phyloP scores from a whole-genome alignment of 176 grass and related monocot genomes.

The Carex cristatella region DNA sequence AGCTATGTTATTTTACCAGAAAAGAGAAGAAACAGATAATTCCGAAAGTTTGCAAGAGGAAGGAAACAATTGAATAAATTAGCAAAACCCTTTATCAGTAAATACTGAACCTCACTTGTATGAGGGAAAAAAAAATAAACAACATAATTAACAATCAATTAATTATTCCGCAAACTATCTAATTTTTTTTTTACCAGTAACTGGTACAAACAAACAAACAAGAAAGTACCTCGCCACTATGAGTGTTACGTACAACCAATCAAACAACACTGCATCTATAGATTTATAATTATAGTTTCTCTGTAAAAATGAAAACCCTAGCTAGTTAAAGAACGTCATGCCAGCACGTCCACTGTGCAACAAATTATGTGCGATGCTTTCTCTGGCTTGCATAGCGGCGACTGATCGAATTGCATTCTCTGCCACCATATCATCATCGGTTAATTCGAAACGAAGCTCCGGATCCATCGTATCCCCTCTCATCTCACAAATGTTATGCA shows the following conservation, averaged over 20 bases:
- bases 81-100: neutral
- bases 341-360: slow-evolving; percentile 35
- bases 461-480: slow-evolving; percentile 39
- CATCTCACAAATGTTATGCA: slow-evolving; percentile 93
- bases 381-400: slow-evolving; percentile 35
- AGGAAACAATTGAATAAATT: neutral
- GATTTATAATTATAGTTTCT: neutral
- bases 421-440: slow-evolving; percentile 56
- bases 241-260: slow-evolving; percentile 15
- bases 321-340: slow-evolving; percentile 17
- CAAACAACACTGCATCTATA: slow-evolving; percentile 9
- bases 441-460: slow-evolving; percentile 29
- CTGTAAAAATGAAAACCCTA: neutral
- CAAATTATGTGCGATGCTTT: slow-evolving; percentile 61
- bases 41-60: neutral
- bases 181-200: neutral
- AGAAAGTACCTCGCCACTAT: neutral
- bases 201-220: neutral
- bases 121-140: neutral
- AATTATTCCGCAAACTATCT: neutral
- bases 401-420: slow-evolving; percentile 48
- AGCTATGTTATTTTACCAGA: neutral
- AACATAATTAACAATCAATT: neutral
- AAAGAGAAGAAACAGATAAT: neutral
- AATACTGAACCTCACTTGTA: neutral